Conservation (phyloP, 1,284 basidiomycete species). For the Naganishia sp. region DNA sequence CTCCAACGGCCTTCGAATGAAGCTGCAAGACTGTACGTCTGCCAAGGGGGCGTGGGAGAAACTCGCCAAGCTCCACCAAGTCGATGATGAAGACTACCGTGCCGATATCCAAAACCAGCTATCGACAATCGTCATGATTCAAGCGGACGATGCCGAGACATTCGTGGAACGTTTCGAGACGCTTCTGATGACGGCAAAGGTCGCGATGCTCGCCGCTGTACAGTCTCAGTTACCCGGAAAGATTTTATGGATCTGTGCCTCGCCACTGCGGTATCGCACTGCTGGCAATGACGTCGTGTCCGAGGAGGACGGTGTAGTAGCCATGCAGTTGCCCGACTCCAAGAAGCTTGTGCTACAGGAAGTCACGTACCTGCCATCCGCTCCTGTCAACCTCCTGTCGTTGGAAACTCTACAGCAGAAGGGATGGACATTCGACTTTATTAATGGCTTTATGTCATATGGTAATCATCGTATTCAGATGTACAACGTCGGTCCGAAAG, state of each 20-base stretch:
- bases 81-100: slow-evolving; percentile 27
- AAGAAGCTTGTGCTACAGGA: slow-evolving; percentile 9
- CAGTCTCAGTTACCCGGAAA: not conserved
- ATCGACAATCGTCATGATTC: slow-evolving; percentile 10
- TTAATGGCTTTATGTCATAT: slow-evolving; percentile 7
- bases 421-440: slow-evolving; percentile 13
- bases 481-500: slow-evolving; percentile 18
- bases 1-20: slow-evolving; percentile 19
- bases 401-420: slow-evolving; percentile 10
- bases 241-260: slow-evolving; percentile 13
- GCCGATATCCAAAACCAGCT: slow-evolving; percentile 26
- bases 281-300: not conserved
- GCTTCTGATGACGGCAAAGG: slow-evolving; percentile 12
- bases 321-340: slow-evolving; percentile 1
- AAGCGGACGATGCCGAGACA: slow-evolving; percentile 22
- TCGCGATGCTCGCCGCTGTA: slow-evolving; percentile 12
- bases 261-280: slow-evolving; percentile 12
- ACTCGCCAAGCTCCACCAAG: slow-evolving; percentile 6
- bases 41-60: slow-evolving; percentile 24
- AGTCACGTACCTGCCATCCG: slow-evolving; percentile 4
- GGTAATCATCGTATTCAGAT: slow-evolving; percentile 2
- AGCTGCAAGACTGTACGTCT: slow-evolving; percentile 6
- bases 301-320: slow-evolving; percentile 2
- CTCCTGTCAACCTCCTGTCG: slow-evolving; percentile 8
- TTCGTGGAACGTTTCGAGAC: slow-evolving; percentile 23